phyloP scores from a whole-genome alignment of 2,329 filamentous ascomycete genomes.

The Esteya vermicola region DNA sequence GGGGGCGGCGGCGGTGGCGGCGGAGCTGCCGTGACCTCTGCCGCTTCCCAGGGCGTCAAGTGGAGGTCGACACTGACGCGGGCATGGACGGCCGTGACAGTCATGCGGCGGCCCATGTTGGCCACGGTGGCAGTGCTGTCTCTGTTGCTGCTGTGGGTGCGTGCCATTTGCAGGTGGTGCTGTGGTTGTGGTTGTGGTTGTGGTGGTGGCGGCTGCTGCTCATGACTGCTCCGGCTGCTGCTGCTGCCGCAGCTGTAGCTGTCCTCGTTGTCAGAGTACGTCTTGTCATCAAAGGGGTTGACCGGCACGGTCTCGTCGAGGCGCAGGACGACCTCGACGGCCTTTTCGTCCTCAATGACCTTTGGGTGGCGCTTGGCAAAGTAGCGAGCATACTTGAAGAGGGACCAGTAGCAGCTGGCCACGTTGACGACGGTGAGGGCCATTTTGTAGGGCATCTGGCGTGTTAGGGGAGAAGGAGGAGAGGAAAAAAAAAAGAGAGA shows the following conservation, averaged over 20 bases:
- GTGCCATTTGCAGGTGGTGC: too few species aligned
- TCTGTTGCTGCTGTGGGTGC: too few species aligned
- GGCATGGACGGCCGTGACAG: neutral
- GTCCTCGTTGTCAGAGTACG: too few species aligned
- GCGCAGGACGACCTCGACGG: slow-evolving; percentile 3
- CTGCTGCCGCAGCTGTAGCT: too few species aligned
- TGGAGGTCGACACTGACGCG: neutral
- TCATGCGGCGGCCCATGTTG: slow-evolving; percentile 1
- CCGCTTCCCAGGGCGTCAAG: too few species aligned
- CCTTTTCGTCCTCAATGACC: slow-evolving; percentile 5
- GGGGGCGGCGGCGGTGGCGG: too few species aligned
- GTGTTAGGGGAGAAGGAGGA: neutral
- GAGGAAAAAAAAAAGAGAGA: neutral
- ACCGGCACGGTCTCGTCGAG: slow-evolving; percentile 1
- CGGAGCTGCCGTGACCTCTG: too few species aligned
- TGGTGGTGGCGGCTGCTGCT: neutral
- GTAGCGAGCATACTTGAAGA: slow-evolving; percentile 5
- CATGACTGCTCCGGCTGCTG: too few species aligned
- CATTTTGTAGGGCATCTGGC: slow-evolving; percentile 3
- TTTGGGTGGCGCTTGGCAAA: slow-evolving; percentile 4
- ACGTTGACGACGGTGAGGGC: slow-evolving; percentile 2
- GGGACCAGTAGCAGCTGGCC: slow-evolving; percentile 5
- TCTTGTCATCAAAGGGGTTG: too few species aligned
- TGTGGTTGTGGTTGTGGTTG: neutral
- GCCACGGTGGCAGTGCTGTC: too few species aligned